Conservation (phyloP, 176 grass and related monocot species). For the Poa annua region DNA sequence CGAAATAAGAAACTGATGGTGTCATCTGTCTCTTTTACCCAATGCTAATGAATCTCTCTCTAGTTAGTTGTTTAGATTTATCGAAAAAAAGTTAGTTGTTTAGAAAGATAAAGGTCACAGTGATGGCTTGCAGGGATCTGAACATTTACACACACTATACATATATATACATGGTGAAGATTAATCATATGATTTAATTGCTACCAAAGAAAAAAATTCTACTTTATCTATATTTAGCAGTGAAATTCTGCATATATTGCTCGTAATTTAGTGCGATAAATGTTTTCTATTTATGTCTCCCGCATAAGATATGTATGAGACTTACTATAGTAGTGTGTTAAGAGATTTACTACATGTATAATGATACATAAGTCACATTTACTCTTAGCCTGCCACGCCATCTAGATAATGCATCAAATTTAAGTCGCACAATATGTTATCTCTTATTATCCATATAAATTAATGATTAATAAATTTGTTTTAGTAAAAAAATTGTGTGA, state of each 20-base stretch:
- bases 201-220: not conserved
- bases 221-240: not conserved
- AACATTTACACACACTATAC: not conserved
- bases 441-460: not conserved
- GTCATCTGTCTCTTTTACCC: conserved; percentile 7
- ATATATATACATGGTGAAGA: not conserved
- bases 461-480: not conserved
- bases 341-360: not conserved
- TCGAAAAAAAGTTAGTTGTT: not conserved
- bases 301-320: not conserved
- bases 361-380: not conserved
- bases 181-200: not conserved
- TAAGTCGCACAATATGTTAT: not conserved
- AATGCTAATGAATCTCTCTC: not conserved
- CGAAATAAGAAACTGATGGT: not conserved
- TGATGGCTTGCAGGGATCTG: not conserved
- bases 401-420: not conserved
- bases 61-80: not conserved
- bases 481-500: not conserved
- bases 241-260: not conserved
- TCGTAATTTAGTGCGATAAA: not conserved
- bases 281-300: not conserved
- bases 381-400: not conserved
- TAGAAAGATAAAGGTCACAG: not conserved
- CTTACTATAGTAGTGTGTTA: not conserved